Percentiles rank a stretch among this genome's conserved stretches.
These are phyloP conservation scores for Penicillium hesseltinei DNA, from an alignment of 2,329 filamentous ascomycete genomes.

Conservation along the genomic window DNA sequence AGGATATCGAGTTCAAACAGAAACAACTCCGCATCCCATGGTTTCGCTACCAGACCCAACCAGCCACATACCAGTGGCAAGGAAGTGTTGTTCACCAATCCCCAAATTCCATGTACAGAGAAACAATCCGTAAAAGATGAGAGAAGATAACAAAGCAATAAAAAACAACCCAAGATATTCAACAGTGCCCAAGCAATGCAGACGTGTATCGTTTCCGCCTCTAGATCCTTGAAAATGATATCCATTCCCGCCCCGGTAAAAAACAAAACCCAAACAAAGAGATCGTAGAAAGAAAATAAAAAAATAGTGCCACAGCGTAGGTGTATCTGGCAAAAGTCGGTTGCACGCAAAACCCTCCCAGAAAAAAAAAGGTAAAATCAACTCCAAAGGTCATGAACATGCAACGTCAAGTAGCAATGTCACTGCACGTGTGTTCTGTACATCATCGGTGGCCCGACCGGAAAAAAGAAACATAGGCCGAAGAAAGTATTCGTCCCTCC, in stretches of 20 bases:
- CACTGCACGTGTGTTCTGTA: conserved; percentile 39
- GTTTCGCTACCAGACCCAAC: conserved; percentile 34
- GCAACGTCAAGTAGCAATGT: conserved; percentile 35
- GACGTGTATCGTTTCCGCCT: conserved; percentile 48
- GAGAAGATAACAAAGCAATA: conserved; percentile 21
- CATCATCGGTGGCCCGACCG: conserved; percentile 38
- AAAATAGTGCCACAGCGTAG: conserved; percentile 24
- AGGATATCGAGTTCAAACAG: conserved; percentile 30
- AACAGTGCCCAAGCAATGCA: conserved; percentile 43
- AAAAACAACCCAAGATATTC: conserved; percentile 34
- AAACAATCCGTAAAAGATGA: conserved; percentile 22
- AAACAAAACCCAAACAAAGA: conserved; percentile 30
- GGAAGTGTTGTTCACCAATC: conserved; percentile 32
- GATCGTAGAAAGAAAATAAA: conserved; percentile 24
- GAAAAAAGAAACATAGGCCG: conserved; percentile 23
- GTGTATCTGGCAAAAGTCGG: conserved; percentile 33
- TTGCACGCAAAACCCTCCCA: conserved; percentile 21
- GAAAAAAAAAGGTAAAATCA: conserved; percentile 33
- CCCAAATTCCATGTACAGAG: conserved; percentile 37
- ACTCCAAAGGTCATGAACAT: conserved; percentile 38
- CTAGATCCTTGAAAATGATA: conserved; percentile 40
- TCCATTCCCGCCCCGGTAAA: conserved; percentile 33
- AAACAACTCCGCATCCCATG: conserved; percentile 42
- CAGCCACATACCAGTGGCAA: conserved; percentile 32
- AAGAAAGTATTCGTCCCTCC: conserved; percentile 36